Evolutionary conservation across 2,329 filamentous ascomycete genomes (phyloP), one percentile per base, ranked within the genome.

Genomic region (Colletotrichum lupini): DNA sequence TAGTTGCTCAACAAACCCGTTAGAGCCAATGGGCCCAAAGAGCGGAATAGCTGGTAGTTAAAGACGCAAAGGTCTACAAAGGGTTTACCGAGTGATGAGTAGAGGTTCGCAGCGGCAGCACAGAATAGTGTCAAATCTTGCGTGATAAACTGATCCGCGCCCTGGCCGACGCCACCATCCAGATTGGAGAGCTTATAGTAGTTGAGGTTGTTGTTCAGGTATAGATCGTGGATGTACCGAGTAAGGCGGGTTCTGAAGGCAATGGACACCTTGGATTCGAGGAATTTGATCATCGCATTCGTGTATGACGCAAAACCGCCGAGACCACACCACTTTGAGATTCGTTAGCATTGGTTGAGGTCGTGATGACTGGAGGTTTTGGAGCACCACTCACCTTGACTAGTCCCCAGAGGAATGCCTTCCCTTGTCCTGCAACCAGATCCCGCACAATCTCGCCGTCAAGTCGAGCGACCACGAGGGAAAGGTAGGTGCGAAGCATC

Each of bases 231-330:
- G 67, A 99, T 98, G 81, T 99, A 99, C 77, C 97, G 89, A 2
- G 97, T 99, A 16, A 99, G 88, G 12, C 97, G 91, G 5, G 97
- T 99, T 55, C 97, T 92, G 88, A 99, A 99, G 42, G 97, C 96
- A 76, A 99, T 99, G 7, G 96, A 98, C 67, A 99, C 95, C 85
- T 99, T 99, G 63, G 94, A 96, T 83, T 99, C 96, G 75, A 99
- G 89, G 84, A 94, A 99, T 83, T 98, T 98, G 87, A 99, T 99
- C 93, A 97, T 98, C 67, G 96, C 95, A 82, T 99, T 99, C 63
- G 96, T 98, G 80, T 99, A 99, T 0, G 96, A 97, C 9, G 95
- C 96, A 75, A 98, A 92, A 2, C 94, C 94, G 55, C 97, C 97
- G 46, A 99, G 92, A 3, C 96, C 95, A 76, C 95, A 95, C 97